These are phyloP conservation scores for Botrytis cinerea DNA, from an alignment of 2,329 filamentous ascomycete species.

Conservation along the genomic window DNA sequence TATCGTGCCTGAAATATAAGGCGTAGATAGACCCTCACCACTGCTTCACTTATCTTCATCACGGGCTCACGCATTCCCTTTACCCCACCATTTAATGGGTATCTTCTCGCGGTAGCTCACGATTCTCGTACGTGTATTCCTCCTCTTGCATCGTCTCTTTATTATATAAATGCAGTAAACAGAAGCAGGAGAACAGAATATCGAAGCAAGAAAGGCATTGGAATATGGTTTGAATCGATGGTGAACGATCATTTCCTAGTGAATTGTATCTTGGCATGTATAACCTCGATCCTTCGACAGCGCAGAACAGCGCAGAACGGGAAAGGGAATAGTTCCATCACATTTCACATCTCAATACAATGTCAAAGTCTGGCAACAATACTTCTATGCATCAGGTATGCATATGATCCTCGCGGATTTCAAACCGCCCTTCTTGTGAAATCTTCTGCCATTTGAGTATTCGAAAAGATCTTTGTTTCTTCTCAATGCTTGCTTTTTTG, in stretches of 20 bases:
- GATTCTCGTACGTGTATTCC: background rate
- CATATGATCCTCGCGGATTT: background rate
- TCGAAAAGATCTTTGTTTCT: background rate
- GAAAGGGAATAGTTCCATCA: background rate
- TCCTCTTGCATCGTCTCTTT: background rate
- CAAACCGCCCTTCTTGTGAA: too few relatives aligned
- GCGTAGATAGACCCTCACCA: background rate
- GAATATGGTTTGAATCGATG: background rate
- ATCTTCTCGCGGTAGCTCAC: background rate
- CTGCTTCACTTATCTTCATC: background rate
- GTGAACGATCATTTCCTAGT: background rate
- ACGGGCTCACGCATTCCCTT: background rate
- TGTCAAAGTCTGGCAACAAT: background rate
- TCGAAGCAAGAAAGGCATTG: background rate
- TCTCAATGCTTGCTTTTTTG: background rate
- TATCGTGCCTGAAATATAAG: background rate
- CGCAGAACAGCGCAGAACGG: background rate
- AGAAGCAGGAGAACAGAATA: background rate
- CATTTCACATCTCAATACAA: background rate
- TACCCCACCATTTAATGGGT: background rate
- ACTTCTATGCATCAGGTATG: constrained; percentile 2
- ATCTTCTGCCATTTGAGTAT: background rate
- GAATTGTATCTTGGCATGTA: background rate
- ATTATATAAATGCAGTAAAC: background rate
- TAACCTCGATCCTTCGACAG: background rate